Evolutionary conservation across 1,284 basidiomycete genomes (phyloP), one percentile per base, ranked within the genome.

Genomic region (Pseudozyma flocculosa): DNA sequence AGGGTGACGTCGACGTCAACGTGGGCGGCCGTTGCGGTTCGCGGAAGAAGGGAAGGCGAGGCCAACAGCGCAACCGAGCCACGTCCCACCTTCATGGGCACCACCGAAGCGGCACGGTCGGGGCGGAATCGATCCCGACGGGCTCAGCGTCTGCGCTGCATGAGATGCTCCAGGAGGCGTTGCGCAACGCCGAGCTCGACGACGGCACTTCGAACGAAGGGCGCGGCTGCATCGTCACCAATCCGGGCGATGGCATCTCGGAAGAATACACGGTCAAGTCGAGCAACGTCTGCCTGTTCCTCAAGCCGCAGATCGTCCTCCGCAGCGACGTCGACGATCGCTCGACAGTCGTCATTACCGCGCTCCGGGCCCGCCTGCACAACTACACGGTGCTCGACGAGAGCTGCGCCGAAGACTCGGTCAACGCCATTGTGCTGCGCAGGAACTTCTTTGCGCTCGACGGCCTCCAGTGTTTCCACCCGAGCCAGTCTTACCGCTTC

Each of bases 261-360:
- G 75, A 80, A 11, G 78, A 79, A 3, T 82, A 80, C 54, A 63
- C 70, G 0, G 75, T 82, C 39, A 78, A 80, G 50, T 80, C 88
- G 61, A 86, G 86, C 52, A 86, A 90, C 73, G 88, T 89, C 68
- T 88, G 89, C 68, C 82, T 94, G 22, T 83, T 97, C 17, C 81
- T 95, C 54, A 93, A 93, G 73, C 93, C 94, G 17, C 94, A 97
- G 78, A 84, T 97, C 43, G 86, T 93, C 3, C 80, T 97, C 24
- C 83, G 85, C 34, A 88, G 86, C 64, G 85, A 88, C 39, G 80
- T 82, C 0, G 82, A 84, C 40, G 78, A 82, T 21, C 84, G 87
- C 47, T 84, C 86, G 2, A 85, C 88, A 17, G 84, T 90, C 51
- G 83, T 95, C 29, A 81, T 96, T 9, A 87, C 90, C 13, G 88